phyloP scores from a whole-genome alignment of 371 early-diverging fungal genomes.

The Nematocida minor region DNA sequence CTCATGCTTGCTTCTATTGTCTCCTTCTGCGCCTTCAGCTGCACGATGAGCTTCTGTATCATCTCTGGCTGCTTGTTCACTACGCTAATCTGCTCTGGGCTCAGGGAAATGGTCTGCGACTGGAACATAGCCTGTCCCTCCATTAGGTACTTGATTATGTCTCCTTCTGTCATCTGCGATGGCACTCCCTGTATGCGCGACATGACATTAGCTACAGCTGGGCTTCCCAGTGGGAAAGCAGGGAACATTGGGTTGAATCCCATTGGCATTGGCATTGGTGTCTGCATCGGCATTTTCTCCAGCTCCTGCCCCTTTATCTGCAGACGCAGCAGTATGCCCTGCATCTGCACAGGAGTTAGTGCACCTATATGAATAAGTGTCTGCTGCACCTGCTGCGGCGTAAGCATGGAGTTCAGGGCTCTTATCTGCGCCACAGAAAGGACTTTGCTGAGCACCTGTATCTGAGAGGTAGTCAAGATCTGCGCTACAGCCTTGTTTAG shows the following conservation, averaged over 20 bases:
- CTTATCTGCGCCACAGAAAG: constrained; percentile 24
- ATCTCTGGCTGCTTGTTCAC: not conserved
- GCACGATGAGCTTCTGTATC: constrained; percentile 7
- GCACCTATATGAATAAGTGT: constrained; percentile 46
- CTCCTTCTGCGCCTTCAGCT: not conserved
- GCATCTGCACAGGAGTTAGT: constrained; percentile 14
- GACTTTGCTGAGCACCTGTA: constrained; percentile 36
- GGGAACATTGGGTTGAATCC: not conserved
- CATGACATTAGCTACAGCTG: not conserved
- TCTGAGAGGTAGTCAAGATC: constrained; percentile 46
- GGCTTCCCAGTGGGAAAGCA: not conserved
- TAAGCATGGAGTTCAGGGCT: constrained; percentile 24
- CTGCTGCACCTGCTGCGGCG: constrained; percentile 48
- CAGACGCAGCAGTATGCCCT: constrained; percentile 3
- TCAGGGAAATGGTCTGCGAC: not conserved
- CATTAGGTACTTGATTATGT: constrained; percentile 11
- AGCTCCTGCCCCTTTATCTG: constrained; percentile 41
- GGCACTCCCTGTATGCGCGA: not conserved
- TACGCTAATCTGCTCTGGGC: constrained; percentile 1
- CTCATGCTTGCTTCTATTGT: not conserved
- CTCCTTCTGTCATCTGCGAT: not conserved
- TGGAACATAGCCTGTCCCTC: constrained; percentile 39
- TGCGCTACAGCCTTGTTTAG: constrained; percentile 35
- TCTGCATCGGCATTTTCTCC: not conserved
- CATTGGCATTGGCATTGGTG: not conserved